Conservation (phyloP, 108 stramenopile genomes). For the Nannochloropsis granulata region DNA sequence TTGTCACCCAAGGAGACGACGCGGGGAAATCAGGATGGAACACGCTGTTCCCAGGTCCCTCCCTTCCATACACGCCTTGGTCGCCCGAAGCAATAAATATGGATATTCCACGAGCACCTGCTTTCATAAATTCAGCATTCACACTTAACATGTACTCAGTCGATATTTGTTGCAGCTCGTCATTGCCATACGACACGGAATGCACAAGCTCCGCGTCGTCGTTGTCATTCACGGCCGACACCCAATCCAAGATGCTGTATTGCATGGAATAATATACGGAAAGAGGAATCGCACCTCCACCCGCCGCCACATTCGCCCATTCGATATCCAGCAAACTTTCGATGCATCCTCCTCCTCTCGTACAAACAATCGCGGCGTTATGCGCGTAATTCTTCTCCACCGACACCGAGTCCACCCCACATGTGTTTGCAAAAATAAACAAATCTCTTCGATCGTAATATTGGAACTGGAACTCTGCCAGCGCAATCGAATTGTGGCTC, state of each 20-base stretch:
- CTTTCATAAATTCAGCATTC: conserved; percentile 17
- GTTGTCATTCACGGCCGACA: conserved; percentile 1
- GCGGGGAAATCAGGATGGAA: conserved; percentile 47
- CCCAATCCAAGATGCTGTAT: conserved; percentile 21
- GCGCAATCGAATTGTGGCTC: neutral
- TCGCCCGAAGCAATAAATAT: conserved; percentile 33
- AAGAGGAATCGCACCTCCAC: conserved; percentile 19
- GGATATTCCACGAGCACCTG: conserved; percentile 14
- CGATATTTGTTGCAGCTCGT: conserved; percentile 28
- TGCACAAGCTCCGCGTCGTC: conserved; percentile 11
- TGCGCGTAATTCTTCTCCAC: conserved; percentile 2
- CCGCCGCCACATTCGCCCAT: conserved; percentile 12
- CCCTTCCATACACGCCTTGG: conserved; percentile 36
- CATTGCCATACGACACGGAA: conserved; percentile 30
- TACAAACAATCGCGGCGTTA: conserved; percentile 9
- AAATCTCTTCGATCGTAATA: conserved; percentile 21
- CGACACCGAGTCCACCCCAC: neutral
- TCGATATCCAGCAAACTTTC: conserved; percentile 31
- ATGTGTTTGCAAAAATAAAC: conserved; percentile 5
- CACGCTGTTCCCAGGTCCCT: neutral
- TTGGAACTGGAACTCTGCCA: conserved; percentile 34
- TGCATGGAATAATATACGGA: conserved; percentile 5
- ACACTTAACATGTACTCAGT: conserved; percentile 19
- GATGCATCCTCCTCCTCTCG: conserved; percentile 2
- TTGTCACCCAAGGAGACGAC: conserved; percentile 42